Conservation (phyloP, 352 stramenopile genomes). For the Plasmopara muralis region DNA sequence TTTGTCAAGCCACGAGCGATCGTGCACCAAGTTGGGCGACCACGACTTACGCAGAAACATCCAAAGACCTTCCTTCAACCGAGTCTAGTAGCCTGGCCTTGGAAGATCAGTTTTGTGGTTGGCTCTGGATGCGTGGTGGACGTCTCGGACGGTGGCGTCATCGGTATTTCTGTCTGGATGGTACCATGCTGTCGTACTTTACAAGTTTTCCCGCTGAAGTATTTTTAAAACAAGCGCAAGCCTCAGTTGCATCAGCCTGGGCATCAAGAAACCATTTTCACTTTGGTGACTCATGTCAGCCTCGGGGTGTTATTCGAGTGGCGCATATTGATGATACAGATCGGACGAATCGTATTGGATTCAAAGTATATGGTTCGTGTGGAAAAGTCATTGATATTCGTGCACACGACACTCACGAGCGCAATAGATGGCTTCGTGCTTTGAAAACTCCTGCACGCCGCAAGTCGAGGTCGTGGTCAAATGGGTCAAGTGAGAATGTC, state of each 20-base stretch:
- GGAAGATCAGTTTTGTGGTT: slow-evolving; percentile 73
- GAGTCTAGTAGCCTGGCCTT: slow-evolving; percentile 37
- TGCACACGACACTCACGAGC: slow-evolving; percentile 48
- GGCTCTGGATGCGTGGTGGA: slow-evolving; percentile 70
- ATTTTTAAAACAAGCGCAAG: slow-evolving; percentile 52
- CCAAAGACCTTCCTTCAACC: slow-evolving; percentile 33
- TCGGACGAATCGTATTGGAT: slow-evolving; percentile 41
- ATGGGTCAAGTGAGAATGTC: slow-evolving; percentile 39
- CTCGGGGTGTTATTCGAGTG: slow-evolving; percentile 58
- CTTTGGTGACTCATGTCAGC: slow-evolving; percentile 47
- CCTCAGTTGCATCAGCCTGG: slow-evolving; percentile 19
- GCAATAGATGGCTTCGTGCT: slow-evolving; percentile 58
- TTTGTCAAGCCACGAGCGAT: slow-evolving; percentile 12
- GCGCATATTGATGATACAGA: slow-evolving; percentile 63
- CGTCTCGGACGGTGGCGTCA: slow-evolving; percentile 60
- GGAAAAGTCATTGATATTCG: slow-evolving; percentile 67
- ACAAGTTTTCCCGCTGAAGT: slow-evolving; percentile 65
- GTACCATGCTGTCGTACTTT: slow-evolving; percentile 64
- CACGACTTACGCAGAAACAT: slow-evolving; percentile 26
- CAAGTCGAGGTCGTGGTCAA: slow-evolving; percentile 61
- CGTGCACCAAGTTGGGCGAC: slow-evolving; percentile 23
- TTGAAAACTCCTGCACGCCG: slow-evolving; percentile 54
- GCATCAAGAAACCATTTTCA: slow-evolving; percentile 29
- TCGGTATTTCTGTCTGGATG: slow-evolving; percentile 68
- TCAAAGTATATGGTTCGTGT: slow-evolving; percentile 64